Conservation (phyloP, 768 basidiomycete genomes). For the Boletus fagicola region DNA sequence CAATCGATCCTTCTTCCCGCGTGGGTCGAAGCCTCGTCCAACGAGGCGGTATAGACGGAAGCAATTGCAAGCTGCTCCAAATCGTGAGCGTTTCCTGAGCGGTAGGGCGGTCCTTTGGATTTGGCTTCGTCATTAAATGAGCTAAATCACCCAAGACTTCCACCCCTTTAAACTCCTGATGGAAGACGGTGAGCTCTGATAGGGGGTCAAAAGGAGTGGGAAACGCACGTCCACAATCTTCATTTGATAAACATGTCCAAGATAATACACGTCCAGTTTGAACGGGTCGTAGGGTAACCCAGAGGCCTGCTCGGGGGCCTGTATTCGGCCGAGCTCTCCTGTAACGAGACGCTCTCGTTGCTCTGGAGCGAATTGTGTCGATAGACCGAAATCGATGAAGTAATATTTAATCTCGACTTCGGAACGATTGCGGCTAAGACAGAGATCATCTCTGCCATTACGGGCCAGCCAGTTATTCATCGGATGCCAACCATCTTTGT, state of each 20-base stretch:
- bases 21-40: neutral
- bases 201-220: too few relatives aligned
- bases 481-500: neutral
- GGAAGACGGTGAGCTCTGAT: neutral
- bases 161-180: neutral
- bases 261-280: neutral
- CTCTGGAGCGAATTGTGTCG: neutral
- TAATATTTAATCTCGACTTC: slow-evolving; percentile 30
- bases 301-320: neutral
- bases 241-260: neutral
- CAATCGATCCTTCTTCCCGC: slow-evolving; percentile 11
- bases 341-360: neutral
- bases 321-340: neutral
- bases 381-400: neutral
- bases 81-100: too few relatives aligned
- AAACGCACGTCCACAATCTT: neutral
- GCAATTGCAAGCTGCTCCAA: too few relatives aligned
- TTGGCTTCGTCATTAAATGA: too few relatives aligned
- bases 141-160: too few relatives aligned
- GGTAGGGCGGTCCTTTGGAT: too few relatives aligned
- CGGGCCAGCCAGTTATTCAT: neutral
- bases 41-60: too few relatives aligned
- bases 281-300: neutral
- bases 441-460: neutral
- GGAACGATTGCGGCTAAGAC: slow-evolving; percentile 21